Percentiles rank a stretch among this genome's conserved stretches.
Evolutionary conservation across 495 filamentous ascomycete genomes (phyloP).

Genomic region (Terfezia claveryi): DNA sequence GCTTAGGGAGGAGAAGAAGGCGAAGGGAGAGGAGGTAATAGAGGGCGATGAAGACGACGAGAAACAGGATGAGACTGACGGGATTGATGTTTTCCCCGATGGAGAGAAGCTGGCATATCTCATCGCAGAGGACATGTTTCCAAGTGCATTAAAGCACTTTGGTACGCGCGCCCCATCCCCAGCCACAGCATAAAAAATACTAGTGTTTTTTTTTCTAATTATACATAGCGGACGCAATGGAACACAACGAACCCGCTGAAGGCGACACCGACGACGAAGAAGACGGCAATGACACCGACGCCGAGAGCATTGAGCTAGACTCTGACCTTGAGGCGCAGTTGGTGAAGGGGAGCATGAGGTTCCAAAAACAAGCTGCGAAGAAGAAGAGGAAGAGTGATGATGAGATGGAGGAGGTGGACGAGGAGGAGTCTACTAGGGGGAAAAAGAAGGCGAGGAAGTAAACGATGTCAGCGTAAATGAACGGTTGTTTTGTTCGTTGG

Average conservation of each 20-base stretch:
- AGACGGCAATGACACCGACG: slow-evolving; percentile 23
- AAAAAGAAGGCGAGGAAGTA: slow-evolving; percentile 15
- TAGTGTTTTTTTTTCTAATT: neutral
- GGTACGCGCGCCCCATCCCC: slow-evolving; percentile 32
- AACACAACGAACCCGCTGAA: slow-evolving; percentile 26
- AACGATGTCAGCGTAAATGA: neutral
- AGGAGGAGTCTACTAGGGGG: slow-evolving; percentile 10
- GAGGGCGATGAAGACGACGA: neutral
- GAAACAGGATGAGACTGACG: slow-evolving; percentile 1
- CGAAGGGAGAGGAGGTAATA: neutral
- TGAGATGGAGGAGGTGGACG: slow-evolving; percentile 5
- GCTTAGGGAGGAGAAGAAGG: slow-evolving; percentile 2
- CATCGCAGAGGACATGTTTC: slow-evolving; percentile 70
- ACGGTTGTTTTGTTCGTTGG: neutral
- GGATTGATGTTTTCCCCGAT: slow-evolving; percentile 51
- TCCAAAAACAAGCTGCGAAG: slow-evolving; percentile 12
- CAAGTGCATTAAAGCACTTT: slow-evolving; percentile 71
- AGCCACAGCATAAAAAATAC: neutral
- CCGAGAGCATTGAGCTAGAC: slow-evolving; percentile 20
- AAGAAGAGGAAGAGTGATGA: slow-evolving; percentile 26
- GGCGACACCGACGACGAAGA: slow-evolving; percentile 32
- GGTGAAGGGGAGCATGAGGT: neutral
- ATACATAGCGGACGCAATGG: neutral
- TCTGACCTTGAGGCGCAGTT: slow-evolving; percentile 2
- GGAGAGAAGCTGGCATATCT: slow-evolving; percentile 61